These are phyloP conservation scores for Oropetium thomaeum DNA, from an alignment of 176 grass and related monocot species.

Conservation along the genomic window DNA sequence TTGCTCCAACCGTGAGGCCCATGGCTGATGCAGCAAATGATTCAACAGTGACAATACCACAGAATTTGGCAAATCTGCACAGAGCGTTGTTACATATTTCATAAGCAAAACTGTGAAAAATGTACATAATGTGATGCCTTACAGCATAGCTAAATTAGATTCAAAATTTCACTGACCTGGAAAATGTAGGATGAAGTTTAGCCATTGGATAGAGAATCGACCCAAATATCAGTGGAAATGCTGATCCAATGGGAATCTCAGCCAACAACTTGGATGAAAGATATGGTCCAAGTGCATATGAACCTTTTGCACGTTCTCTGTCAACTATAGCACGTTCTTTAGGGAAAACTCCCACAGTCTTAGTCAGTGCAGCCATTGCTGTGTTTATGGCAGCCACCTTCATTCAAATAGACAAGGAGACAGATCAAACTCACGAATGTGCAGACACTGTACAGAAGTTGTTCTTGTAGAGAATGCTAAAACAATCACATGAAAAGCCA, in stretches of 20 bases:
- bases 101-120: neutral
- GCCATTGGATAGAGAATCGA: conserved; percentile 97
- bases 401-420: conserved; percentile 16
- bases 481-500: neutral
- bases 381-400: conserved; percentile 98
- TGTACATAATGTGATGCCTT: neutral
- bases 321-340: conserved; percentile 96
- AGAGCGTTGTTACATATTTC: neutral
- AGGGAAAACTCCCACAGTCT: conserved; percentile 91
- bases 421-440: neutral
- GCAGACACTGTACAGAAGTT: conserved; percentile 8
- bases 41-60: conserved; percentile 83
- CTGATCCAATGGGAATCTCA: conserved; percentile 81
- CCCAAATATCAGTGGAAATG: conserved; percentile 91
- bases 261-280: conserved; percentile 93
- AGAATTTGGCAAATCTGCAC: conserved; percentile 87
- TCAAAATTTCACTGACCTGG: conserved; percentile 52
- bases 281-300: conserved; percentile 79
- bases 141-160: conserved; percentile 9
- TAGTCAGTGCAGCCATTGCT: conserved; percentile 96
- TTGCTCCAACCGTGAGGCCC: conserved; percentile 94
- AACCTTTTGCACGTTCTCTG: conserved; percentile 86
- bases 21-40: conserved; percentile 95
- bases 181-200: conserved; percentile 77
- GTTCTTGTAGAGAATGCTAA: neutral